Base-by-base conservation (phyloP, 2,329 filamentous ascomycete species). In the Dactylellina cionopaga region DNA sequence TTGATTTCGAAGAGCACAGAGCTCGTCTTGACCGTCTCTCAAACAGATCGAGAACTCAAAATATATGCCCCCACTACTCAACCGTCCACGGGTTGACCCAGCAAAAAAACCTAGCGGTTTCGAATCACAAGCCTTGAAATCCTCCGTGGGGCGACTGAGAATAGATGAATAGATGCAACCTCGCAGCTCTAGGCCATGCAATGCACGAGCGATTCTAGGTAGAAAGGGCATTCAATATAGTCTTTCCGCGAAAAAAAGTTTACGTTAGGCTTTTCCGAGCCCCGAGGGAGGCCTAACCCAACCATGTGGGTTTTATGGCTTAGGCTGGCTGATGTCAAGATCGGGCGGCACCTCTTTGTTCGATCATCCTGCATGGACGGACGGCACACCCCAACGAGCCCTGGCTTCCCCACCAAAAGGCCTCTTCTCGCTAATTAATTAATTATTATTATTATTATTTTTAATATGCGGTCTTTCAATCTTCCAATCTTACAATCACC, bases 381-480 rank as follows among this genome's bases (percentile, higher is more conserved):
- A 64, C 59, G 47, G 59, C 47, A 64, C 59, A 64, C 19, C n/a
- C n/a, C n/a, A n/a, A n/a, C 55, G 41, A 25, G 59, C 59, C 59
- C 47, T 64, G 46, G 37, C 59, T 46, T 39, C 59, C 59, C 59
- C 43, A 27, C 58, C 15, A 51, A 52, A 19, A 51, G 24, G 13
- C n/a, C 39, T 46, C 22, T 37, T 64, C 37, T 27, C 59, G 54
- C 46, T 37, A 13, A 13, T 64, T 29, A 15, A 44, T n/a, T 29
- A 22, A 7, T 41, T 5, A 41, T 9, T 10, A 15, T 41, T 41
- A n/a, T 10, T 41, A 10, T n/a, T 9, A 7, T 41, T 41, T n/a
- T 41, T 41, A 41, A n/a, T n/a, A n/a, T n/a, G n/a, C n/a, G n/a
- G n/a, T n/a, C n/a, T n/a, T n/a, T n/a, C n/a, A n/a, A n/a, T n/a